These are phyloP conservation scores for Chrysanthemum makinoi DNA, from an alignment of 129 eudicot genomes.

Conservation along the genomic window DNA sequence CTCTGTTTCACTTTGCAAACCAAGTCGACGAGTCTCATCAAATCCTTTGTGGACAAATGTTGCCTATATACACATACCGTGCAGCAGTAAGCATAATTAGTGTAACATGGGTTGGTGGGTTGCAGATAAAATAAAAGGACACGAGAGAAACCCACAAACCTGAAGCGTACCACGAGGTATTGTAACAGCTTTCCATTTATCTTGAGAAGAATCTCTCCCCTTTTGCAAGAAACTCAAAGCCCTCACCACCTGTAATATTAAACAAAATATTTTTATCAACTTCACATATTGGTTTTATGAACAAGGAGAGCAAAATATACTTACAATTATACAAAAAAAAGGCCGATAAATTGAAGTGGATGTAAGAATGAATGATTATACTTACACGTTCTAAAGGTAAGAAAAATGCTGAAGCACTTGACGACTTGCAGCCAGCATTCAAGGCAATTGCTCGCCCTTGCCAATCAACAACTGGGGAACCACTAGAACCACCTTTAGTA, in stretches of 20 bases:
- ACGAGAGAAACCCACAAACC: slow-evolving; percentile 58
- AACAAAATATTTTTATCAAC: too few species aligned
- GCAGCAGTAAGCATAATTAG: neutral
- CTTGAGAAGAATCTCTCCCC: slow-evolving; percentile 57
- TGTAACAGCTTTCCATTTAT: slow-evolving; percentile 72
- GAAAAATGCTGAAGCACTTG: slow-evolving; percentile 96
- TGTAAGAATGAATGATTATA: neutral
- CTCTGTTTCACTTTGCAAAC: slow-evolving; percentile 78
- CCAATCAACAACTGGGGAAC: slow-evolving; percentile 97
- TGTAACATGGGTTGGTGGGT: too few species aligned
- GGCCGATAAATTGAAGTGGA: too few species aligned
- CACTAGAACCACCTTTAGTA: slow-evolving; percentile 99
- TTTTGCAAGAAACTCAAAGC: slow-evolving; percentile 69
- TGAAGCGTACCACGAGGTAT: slow-evolving; percentile 99
- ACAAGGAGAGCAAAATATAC: too few species aligned
- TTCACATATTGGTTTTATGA: too few species aligned
- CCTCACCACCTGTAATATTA: slow-evolving; percentile 74
- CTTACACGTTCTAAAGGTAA: slow-evolving; percentile 88
- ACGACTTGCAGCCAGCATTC: slow-evolving; percentile 95
- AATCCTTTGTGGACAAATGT: slow-evolving; percentile 97
- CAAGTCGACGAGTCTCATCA: slow-evolving; percentile 97
- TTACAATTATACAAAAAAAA: too few species aligned
- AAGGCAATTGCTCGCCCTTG: slow-evolving; percentile 96
- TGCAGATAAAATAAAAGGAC: neutral
- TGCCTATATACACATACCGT: slow-evolving; percentile 45